Percentiles rank a stretch among this genome's conserved stretches.
phyloP scores from a whole-genome alignment of 2,329 filamentous ascomycete species.

The Whalleya microplaca region DNA sequence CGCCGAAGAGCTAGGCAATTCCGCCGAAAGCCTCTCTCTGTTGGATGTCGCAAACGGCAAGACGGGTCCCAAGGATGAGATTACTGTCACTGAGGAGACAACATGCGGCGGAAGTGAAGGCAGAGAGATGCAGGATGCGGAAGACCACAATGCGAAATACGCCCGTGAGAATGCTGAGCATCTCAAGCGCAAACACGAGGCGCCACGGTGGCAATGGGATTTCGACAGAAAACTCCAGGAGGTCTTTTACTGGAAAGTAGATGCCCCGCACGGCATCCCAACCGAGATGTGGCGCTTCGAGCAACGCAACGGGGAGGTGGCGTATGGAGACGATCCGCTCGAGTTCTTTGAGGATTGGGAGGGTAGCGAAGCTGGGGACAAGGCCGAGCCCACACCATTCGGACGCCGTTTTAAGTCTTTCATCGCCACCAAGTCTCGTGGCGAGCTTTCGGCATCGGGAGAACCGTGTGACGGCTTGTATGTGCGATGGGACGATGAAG shows the following conservation, averaged over 20 bases:
- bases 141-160: background rate
- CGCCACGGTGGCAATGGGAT: background rate
- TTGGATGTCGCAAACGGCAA: too few species aligned
- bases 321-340: background rate
- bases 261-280: background rate
- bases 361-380: background rate
- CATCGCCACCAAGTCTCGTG: too few species aligned
- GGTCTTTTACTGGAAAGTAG: too few species aligned
- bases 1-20: too few species aligned
- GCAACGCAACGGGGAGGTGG: slow-evolving; percentile 1
- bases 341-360: slow-evolving; percentile 4
- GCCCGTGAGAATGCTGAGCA: background rate
- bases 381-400: background rate
- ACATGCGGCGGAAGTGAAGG: background rate
- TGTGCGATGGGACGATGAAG: too few species aligned
- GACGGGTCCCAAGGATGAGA: too few species aligned
- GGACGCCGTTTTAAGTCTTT: background rate
- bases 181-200: background rate
- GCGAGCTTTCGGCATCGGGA: too few species aligned
- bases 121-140: too few species aligned
- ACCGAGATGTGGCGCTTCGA: background rate
- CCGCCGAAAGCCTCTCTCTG: too few species aligned
- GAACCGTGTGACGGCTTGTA: too few species aligned
- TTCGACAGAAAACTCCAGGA: background rate
- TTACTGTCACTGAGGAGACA: background rate